These are phyloP conservation scores for Aspergillus coremiiformis DNA, from an alignment of 495 filamentous ascomycete species.

Conservation along the genomic window DNA sequence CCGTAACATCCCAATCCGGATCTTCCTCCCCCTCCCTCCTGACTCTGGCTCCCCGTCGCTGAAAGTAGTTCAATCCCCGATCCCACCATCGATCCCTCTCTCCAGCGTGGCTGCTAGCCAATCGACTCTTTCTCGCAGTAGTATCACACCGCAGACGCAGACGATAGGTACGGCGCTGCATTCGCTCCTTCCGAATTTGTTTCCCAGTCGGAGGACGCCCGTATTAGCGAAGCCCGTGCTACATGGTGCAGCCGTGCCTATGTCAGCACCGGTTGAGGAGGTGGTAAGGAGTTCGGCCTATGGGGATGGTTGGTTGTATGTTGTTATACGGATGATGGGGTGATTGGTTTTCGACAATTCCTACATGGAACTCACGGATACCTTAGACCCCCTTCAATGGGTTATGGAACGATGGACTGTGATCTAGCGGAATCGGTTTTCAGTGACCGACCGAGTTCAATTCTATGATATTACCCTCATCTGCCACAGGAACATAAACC, in stretches of 20 bases:
- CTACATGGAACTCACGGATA: too few relatives aligned
- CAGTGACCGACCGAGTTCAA: too few relatives aligned
- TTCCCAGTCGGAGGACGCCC: conserved; percentile 76
- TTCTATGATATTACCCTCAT: too few relatives aligned
- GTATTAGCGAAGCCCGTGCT: conserved; percentile 87
- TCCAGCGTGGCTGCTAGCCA: conserved; percentile 22
- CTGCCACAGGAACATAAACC: too few relatives aligned
- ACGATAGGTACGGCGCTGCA: conserved; percentile 80
- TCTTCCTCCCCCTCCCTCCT: conserved; percentile 75
- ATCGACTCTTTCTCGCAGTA: conserved; percentile 19
- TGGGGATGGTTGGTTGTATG: conserved; percentile 84
- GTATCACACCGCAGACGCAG: conserved; percentile 49
- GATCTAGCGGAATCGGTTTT: too few relatives aligned
- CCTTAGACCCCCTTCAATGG: too few relatives aligned
- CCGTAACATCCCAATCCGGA: conserved; percentile 72
- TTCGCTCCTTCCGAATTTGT: conserved; percentile 67
- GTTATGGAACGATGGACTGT: too few relatives aligned
- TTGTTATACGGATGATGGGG: conserved; percentile 71
- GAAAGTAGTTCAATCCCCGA: conserved; percentile 62
- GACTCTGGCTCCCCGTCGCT: conserved; percentile 40
- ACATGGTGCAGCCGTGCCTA: conserved; percentile 80
- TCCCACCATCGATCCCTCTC: conserved; percentile 43
- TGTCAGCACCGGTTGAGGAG: conserved; percentile 77
- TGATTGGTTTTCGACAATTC: conserved; percentile 5
- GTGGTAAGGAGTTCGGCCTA: conserved; percentile 75